phyloP scores from a whole-genome alignment of 1,139 yeast genomes.

The Yamadazyma friedrichii region DNA sequence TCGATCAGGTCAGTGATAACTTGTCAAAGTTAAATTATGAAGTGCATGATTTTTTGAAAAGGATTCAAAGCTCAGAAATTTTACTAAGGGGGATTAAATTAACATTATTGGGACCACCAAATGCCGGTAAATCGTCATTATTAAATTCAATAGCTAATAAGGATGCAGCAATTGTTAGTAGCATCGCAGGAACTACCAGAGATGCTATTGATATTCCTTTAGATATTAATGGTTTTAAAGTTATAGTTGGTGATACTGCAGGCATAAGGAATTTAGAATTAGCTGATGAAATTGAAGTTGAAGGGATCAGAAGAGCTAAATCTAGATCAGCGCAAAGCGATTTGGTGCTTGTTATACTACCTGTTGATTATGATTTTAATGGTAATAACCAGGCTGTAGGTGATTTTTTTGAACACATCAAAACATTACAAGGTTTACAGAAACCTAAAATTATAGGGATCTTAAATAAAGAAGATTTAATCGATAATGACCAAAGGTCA shows the following conservation, averaged over 20 bases:
- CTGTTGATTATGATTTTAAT: slow-evolving; percentile 23
- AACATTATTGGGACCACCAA: slow-evolving; percentile 85
- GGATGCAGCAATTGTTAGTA: slow-evolving; percentile 90
- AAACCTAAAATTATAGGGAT: slow-evolving; percentile 40
- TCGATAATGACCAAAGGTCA: slow-evolving; percentile 20
- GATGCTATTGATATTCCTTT: slow-evolving; percentile 81
- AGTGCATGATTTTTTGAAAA: slow-evolving; percentile 47
- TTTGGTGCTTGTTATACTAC: slow-evolving; percentile 54
- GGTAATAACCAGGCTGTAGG: slow-evolving; percentile 2
- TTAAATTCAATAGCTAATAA: slow-evolving; percentile 70
- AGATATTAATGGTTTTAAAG: slow-evolving; percentile 82
- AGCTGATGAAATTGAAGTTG: slow-evolving; percentile 65
- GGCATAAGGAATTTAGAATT: slow-evolving; percentile 63
- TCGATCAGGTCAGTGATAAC: slow-evolving; percentile 47
- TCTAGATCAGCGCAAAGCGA: slow-evolving; percentile 58
- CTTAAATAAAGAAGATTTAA: slow-evolving; percentile 63
- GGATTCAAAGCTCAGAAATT: slow-evolving; percentile 60
- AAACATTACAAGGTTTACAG: slow-evolving; percentile 15
- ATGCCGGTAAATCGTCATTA: slow-evolving; percentile 92
- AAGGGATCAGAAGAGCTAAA: slow-evolving; percentile 82
- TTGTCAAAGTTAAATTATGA: slow-evolving; percentile 43
- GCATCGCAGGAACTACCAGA: slow-evolving; percentile 91
- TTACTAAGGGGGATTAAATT: slow-evolving; percentile 72
- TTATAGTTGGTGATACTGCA: slow-evolving; percentile 88
- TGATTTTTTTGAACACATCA: slow-evolving; percentile 35